Conservation (phyloP, 495 filamentous ascomycete genomes). For the Penicillium canariense region DNA sequence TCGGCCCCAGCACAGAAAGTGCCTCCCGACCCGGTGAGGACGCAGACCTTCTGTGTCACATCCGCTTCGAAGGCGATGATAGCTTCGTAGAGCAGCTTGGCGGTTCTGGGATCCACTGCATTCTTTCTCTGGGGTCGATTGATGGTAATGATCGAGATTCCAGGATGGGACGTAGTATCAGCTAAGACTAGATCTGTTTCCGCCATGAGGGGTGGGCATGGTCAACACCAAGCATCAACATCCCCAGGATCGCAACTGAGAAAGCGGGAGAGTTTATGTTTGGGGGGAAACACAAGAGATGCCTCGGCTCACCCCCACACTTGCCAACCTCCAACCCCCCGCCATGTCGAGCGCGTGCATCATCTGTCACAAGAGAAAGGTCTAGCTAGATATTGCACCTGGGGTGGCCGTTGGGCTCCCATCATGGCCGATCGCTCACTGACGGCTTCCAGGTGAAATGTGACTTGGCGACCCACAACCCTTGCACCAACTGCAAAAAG, state of each 20-base stretch:
- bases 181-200: conserved; percentile 1
- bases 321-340: conserved; percentile 15
- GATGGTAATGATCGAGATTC: conserved; percentile 45
- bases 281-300: conserved; percentile 5
- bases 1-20: conserved; percentile 50
- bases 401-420: neutral
- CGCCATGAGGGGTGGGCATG: conserved; percentile 11
- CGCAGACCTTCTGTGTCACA: conserved; percentile 43
- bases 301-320: conserved; percentile 24
- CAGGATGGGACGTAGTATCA: conserved; percentile 21
- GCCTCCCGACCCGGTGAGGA: conserved; percentile 34
- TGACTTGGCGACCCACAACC: conserved; percentile 28
- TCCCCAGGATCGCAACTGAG: neutral
- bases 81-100: conserved; percentile 36
- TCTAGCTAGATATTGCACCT: conserved; percentile 4
- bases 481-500: conserved; percentile 31
- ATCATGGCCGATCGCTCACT: neutral
- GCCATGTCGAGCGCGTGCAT: conserved; percentile 31
- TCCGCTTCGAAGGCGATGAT: conserved; percentile 45
- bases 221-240: neutral
- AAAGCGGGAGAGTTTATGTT: conserved; percentile 1
- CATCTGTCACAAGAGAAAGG: conserved; percentile 33
- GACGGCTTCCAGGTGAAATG: conserved; percentile 23
- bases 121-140: conserved; percentile 41
- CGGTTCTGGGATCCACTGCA: conserved; percentile 39